phyloP scores from a whole-genome alignment of 2,329 filamentous ascomycete species.

The Decorospora gaudefroyi region DNA sequence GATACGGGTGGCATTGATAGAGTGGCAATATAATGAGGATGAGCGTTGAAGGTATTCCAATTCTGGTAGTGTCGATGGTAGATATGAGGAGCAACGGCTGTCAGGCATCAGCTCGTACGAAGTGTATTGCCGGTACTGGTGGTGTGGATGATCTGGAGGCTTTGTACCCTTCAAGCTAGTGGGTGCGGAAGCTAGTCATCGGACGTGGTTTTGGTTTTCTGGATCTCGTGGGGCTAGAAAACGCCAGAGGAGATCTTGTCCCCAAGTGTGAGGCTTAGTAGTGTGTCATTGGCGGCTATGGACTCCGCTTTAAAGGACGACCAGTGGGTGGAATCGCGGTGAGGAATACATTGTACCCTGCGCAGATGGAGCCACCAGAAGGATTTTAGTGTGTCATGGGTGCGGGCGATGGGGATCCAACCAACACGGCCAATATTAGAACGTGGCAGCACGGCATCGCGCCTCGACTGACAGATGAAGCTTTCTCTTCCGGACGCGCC shows the following conservation, averaged over 20 bases:
- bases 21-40: no score
- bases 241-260: conserved; percentile 7
- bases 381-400: conserved; percentile 12
- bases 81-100: no score
- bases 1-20: no score
- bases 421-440: no score
- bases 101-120: no score
- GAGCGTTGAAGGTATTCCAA: no score
- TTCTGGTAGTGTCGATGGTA: no score
- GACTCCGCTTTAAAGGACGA: conserved; percentile 2
- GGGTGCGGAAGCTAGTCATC: conserved; percentile 6
- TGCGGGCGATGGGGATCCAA: no score
- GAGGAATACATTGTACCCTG: conserved; percentile 9
- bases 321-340: conserved; percentile 17
- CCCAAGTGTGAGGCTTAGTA: conserved; percentile 3
- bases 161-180: conserved; percentile 5
- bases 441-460: no score
- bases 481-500: conserved; percentile 22
- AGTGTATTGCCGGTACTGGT: no score
- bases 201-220: conserved; percentile 9
- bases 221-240: conserved; percentile 12
- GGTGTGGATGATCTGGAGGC: no score
- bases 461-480: conserved; percentile 19
- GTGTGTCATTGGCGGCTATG: background rate
- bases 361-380: conserved; percentile 2